Percentiles rank a stretch among this genome's conserved stretches.
phyloP scores from a whole-genome alignment of 257 asterid species.

The Fraxinus cuspidata region DNA sequence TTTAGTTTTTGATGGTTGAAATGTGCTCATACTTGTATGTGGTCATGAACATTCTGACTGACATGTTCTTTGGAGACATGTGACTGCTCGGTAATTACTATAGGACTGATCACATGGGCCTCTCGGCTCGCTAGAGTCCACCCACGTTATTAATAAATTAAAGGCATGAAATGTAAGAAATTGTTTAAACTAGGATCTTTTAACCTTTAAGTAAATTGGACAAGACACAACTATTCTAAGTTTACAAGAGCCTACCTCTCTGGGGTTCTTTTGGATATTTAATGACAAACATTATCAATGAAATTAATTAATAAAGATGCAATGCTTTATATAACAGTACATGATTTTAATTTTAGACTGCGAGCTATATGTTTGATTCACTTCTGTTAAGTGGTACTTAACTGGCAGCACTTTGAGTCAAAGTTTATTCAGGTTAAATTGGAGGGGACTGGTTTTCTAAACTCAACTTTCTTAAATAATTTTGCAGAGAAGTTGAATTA shows the following conservation, averaged over 20 bases:
- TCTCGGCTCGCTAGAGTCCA: conserved; percentile 11
- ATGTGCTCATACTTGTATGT: neutral
- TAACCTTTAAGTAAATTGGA: conserved; percentile 6
- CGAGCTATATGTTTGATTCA: conserved; percentile 20
- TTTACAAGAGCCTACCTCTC: neutral
- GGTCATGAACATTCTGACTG: neutral
- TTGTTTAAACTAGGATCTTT: conserved; percentile 14
- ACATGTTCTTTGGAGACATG: conserved; percentile 13
- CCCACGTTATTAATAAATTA: conserved; percentile 6
- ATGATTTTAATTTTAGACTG: conserved; percentile 13
- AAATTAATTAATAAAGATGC: neutral
- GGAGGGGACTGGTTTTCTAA: conserved; percentile 21
- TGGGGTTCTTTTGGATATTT: neutral
- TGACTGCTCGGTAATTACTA: conserved; percentile 13
- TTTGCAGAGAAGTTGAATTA: conserved; percentile 83
- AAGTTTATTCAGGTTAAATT: conserved; percentile 19
- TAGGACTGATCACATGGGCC: conserved; percentile 5
- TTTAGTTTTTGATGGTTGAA: neutral
- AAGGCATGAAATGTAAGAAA: conserved; percentile 4
- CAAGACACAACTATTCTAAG: conserved; percentile 1
- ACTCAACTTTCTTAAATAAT: conserved; percentile 27
- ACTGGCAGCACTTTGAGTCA: conserved; percentile 20
- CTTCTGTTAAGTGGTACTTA: conserved; percentile 16
- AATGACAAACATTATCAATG: neutral
- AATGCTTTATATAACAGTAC: neutral